Evolutionary conservation across 345 rosid species (phyloP).

Genomic region (Acer campestre): DNA sequence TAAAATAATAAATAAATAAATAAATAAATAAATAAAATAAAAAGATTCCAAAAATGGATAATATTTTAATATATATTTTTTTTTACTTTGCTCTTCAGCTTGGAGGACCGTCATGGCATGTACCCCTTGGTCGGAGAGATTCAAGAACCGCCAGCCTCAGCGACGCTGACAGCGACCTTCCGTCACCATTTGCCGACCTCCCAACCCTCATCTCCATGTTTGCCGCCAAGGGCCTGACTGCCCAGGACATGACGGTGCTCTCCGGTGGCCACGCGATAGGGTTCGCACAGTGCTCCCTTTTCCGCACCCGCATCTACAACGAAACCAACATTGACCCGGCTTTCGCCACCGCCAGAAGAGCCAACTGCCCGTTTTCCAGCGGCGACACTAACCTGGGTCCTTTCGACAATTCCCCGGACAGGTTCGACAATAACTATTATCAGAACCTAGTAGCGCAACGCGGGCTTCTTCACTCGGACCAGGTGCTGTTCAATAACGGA

Average conservation of each 20-base stretch:
- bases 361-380: slow-evolving; percentile 35
- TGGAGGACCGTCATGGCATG: slow-evolving; percentile 45
- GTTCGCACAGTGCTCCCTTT: slow-evolving; percentile 32
- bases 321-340: slow-evolving; percentile 39
- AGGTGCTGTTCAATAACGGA: slow-evolving; percentile 41
- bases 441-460: slow-evolving; percentile 28
- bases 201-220: slow-evolving; percentile 40
- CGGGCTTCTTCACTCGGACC: slow-evolving; percentile 53
- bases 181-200: slow-evolving; percentile 38
- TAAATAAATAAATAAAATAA: too few species aligned
- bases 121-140: slow-evolving; percentile 48
- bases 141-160: slow-evolving; percentile 46
- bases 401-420: slow-evolving; percentile 31
- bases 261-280: slow-evolving; percentile 44
- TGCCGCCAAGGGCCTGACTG: slow-evolving; percentile 39
- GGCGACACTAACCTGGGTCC: slow-evolving; percentile 36
- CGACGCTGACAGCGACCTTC: slow-evolving; percentile 45
- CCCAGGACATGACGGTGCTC: slow-evolving; percentile 44
- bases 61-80: too few species aligned
- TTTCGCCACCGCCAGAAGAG: slow-evolving; percentile 29
- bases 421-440: slow-evolving; percentile 40
- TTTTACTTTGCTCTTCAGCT: slow-evolving; percentile 6
- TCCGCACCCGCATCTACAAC: slow-evolving; percentile 43
- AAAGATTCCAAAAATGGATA: too few species aligned
- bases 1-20: too few species aligned